These are phyloP conservation scores for Exophiala sp. DNA, from an alignment of 2,329 filamentous ascomycete genomes.

Conservation along the genomic window DNA sequence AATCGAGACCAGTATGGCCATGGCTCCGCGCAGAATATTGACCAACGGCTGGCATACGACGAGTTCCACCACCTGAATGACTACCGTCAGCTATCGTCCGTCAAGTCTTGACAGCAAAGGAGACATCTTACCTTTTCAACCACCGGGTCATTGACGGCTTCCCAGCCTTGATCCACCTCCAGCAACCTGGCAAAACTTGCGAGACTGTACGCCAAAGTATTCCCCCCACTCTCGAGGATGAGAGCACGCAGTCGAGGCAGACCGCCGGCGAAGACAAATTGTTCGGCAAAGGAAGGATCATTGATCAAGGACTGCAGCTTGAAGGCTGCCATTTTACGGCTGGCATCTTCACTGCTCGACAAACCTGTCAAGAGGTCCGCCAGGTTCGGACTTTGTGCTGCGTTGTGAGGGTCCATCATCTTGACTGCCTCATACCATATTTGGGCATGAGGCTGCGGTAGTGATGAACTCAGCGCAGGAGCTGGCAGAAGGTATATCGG, in stretches of 20 bases:
- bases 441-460: slow-evolving; percentile 6
- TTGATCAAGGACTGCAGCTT: slow-evolving; percentile 94
- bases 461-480: slow-evolving; percentile 8
- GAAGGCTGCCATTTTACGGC: slow-evolving; percentile 98
- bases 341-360: slow-evolving; percentile 71
- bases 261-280: slow-evolving; percentile 88
- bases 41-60: slow-evolving; percentile 94
- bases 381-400: slow-evolving; percentile 40
- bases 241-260: slow-evolving; percentile 76
- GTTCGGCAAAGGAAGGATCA: slow-evolving; percentile 92
- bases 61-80: slow-evolving; percentile 70
- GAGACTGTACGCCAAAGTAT: slow-evolving; percentile 91
- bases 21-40: slow-evolving; percentile 93
- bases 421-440: slow-evolving; percentile 9
- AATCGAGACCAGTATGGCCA: slow-evolving; percentile 92
- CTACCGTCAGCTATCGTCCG: slow-evolving; percentile 3
- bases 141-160: slow-evolving; percentile 54
- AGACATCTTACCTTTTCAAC: slow-evolving; percentile 49
- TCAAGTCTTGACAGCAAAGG: background rate
- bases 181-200: slow-evolving; percentile 83
- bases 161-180: slow-evolving; percentile 98
- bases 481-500: slow-evolving; percentile 6
- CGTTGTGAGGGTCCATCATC: slow-evolving; percentile 24
- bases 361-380: slow-evolving; percentile 58
- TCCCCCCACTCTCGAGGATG: slow-evolving; percentile 80